Conservation (phyloP, 2,329 filamentous ascomycete genomes). For the Coniella vitis region DNA sequence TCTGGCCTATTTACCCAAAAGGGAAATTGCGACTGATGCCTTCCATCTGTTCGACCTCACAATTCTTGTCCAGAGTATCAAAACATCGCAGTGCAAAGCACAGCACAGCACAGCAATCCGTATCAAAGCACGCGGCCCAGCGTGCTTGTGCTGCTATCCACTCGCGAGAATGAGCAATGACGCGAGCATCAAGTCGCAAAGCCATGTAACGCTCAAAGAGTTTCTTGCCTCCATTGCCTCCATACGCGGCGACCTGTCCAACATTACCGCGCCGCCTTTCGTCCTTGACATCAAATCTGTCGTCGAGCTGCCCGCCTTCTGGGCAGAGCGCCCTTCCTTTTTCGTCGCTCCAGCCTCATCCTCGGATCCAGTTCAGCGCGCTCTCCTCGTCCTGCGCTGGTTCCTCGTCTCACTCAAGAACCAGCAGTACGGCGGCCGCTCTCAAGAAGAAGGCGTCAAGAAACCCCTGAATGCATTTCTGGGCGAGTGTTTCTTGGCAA, state of each 20-base stretch:
- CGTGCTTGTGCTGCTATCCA: too few relatives aligned
- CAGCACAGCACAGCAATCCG: too few relatives aligned
- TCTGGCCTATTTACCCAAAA: not conserved
- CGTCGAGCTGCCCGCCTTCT: conserved; percentile 50
- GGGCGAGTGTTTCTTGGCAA: conserved; percentile 38
- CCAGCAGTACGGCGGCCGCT: conserved; percentile 32
- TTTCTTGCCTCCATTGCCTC: conserved; percentile 40
- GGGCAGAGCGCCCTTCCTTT: conserved; percentile 46
- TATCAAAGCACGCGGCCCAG: too few relatives aligned
- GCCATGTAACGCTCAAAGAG: conserved; percentile 25
- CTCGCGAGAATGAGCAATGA: conserved; percentile 2
- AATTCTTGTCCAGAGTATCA: too few relatives aligned
- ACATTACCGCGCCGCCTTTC: conserved; percentile 49
- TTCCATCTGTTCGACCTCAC: not conserved
- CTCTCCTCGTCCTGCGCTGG: conserved; percentile 40
- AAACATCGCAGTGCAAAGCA: too few relatives aligned
- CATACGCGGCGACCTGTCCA: conserved; percentile 49
- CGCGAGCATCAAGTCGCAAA: not conserved
- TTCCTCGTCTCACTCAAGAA: conserved; percentile 39
- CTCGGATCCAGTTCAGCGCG: conserved; percentile 30
- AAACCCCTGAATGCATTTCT: conserved; percentile 45
- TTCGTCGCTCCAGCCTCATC: conserved; percentile 38
- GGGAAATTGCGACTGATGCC: not conserved
- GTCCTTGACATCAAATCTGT: conserved; percentile 48
- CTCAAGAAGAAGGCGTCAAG: conserved; percentile 31